phyloP scores from a whole-genome alignment of 1,139 yeast genomes.

The Yarrowia galli region DNA sequence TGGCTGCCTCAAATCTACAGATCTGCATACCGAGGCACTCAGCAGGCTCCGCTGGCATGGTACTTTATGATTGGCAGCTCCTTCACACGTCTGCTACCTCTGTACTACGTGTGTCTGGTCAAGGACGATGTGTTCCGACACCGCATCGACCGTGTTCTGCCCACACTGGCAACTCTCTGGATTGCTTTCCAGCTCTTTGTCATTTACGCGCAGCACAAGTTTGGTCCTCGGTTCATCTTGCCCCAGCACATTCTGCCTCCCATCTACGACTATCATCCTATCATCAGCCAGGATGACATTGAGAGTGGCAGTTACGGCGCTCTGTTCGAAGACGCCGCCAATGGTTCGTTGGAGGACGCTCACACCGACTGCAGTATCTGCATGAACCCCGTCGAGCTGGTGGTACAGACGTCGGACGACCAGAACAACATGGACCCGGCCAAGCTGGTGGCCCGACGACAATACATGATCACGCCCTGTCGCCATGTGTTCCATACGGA shows the following conservation, averaged over 20 bases:
- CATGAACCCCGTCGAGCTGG: constrained; percentile 75
- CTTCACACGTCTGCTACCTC: constrained; percentile 66
- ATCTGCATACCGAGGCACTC: constrained; percentile 74
- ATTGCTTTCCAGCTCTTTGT: constrained; percentile 61
- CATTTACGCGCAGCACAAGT: constrained; percentile 64
- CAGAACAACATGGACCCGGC: constrained; percentile 50
- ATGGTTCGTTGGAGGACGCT: constrained; percentile 39
- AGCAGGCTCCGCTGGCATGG: constrained; percentile 67
- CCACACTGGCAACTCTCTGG: constrained; percentile 58
- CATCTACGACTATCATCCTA: constrained; percentile 82
- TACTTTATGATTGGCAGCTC: constrained; percentile 74
- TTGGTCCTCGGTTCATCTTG: constrained; percentile 86
- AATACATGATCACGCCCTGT: constrained; percentile 92
- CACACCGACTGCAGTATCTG: constrained; percentile 81
- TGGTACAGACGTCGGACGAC: constrained; percentile 53
- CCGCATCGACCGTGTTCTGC: constrained; percentile 55
- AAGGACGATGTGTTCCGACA: constrained; percentile 58
- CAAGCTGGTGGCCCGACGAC: constrained; percentile 51
- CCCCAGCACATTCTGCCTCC: constrained; percentile 77
- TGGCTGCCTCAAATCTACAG: constrained; percentile 94
- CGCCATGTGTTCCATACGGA: constrained; percentile 86
- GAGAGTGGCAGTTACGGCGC: constrained; percentile 59
- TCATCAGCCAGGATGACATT: constrained; percentile 64
- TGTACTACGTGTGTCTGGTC: constrained; percentile 64
- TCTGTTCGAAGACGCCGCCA: constrained; percentile 27